Conservation (phyloP, 2,329 filamentous ascomycete genomes). For the Aureobasidium sp. region DNA sequence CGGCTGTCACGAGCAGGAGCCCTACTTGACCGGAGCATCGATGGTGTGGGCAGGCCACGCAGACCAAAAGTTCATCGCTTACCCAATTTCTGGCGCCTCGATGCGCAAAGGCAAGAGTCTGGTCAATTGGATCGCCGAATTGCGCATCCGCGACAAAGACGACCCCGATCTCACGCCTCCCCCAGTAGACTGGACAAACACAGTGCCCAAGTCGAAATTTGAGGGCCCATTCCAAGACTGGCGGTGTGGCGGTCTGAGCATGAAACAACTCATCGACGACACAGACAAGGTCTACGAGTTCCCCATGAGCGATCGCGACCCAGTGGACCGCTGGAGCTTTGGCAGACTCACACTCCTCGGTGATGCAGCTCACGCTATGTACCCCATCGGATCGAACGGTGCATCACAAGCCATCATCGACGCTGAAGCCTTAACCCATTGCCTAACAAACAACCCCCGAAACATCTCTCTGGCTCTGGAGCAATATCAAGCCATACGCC, state of each 20-base stretch:
- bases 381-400: constrained; percentile 40
- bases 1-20: constrained; percentile 35
- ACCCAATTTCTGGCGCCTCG: constrained; percentile 37
- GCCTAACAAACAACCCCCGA: constrained; percentile 25
- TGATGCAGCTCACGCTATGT: constrained; percentile 38
- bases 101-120: constrained; percentile 32
- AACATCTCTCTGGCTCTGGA: constrained; percentile 31
- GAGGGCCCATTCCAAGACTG: constrained; percentile 35
- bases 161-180: constrained; percentile 40
- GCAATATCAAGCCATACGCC: constrained; percentile 33
- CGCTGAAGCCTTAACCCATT: constrained; percentile 33
- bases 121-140: constrained; percentile 43
- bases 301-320: constrained; percentile 42
- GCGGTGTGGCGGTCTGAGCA: constrained; percentile 38
- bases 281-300: constrained; percentile 41
- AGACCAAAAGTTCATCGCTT: constrained; percentile 44
- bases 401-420: constrained; percentile 42
- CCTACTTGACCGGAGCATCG: constrained; percentile 37
- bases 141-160: constrained; percentile 36
- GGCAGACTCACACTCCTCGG: constrained; percentile 35
- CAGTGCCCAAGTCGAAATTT: constrained; percentile 36
- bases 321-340: constrained; percentile 35
- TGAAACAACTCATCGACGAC: constrained; percentile 36
- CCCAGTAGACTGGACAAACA: constrained; percentile 39
- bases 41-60: constrained; percentile 44